A percentile compares a stretch with the other conserved stretches of the same genome.
phyloP scores from a whole-genome alignment of 2,329 filamentous ascomycete genomes.

The Oidium heveae region DNA sequence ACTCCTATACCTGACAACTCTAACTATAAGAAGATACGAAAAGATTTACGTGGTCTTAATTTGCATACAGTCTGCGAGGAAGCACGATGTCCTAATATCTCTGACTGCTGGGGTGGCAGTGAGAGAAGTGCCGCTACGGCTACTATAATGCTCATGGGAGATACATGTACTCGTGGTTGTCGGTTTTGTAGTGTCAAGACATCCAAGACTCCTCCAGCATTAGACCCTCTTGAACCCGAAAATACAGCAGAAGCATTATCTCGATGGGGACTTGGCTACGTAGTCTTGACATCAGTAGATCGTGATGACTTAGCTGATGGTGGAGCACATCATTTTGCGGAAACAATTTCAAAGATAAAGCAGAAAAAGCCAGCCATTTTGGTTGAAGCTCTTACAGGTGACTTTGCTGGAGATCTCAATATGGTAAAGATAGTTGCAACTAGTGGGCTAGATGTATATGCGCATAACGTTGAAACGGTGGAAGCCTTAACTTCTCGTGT shows the following conservation, averaged over 20 bases:
- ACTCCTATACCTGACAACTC: constrained; percentile 67
- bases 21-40: constrained; percentile 88
- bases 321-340: constrained; percentile 70
- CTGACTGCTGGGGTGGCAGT: constrained; percentile 87
- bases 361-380: constrained; percentile 51
- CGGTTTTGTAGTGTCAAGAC: constrained; percentile 97
- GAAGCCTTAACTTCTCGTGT: constrained; percentile 78
- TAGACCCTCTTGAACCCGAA: constrained; percentile 92
- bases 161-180: constrained; percentile 90
- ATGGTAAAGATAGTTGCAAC: constrained; percentile 67
- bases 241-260: constrained; percentile 83
- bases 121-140: constrained; percentile 79
- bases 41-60: constrained; percentile 67
- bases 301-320: constrained; percentile 79
- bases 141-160: constrained; percentile 98
- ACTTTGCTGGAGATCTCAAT: constrained; percentile 63
- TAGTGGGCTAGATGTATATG: constrained; percentile 84
- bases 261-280: constrained; percentile 85
- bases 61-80: constrained; percentile 96
- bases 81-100: constrained; percentile 89
- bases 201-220: constrained; percentile 41
- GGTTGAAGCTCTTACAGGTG: constrained; percentile 67
- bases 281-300: constrained; percentile 83
- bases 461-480: constrained; percentile 90
- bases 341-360: constrained; percentile 89